Evolutionary conservation across 1,284 basidiomycete genomes (phyloP), one percentile per base, ranked within the genome.

Genomic region (Sporisorium reilianum): DNA sequence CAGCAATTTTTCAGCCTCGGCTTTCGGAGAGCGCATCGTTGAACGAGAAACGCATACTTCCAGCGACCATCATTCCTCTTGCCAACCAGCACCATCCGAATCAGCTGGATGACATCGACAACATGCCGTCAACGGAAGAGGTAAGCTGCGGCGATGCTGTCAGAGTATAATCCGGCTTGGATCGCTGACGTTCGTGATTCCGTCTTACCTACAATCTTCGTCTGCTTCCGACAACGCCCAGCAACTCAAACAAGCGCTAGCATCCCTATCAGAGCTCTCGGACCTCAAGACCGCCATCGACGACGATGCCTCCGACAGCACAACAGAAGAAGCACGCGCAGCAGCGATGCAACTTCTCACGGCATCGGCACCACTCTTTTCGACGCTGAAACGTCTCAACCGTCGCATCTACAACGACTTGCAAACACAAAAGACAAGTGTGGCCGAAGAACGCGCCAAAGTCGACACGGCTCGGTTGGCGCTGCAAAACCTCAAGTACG

Each of bases 401-500:
- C 64, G 70, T 2, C 45, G 18, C 18, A 64, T 67, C 49, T 60
- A 67, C 54, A 67, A 34, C 5, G 61, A 66, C 18, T 45, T 73
- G 2, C 50, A 64, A 20, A n/a, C 50, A 9, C 64, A 64, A 45
- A 73, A 73, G 46, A 51, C 48, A 2, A 44, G 34, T 6, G 64
- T 71, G 12, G 67, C 50, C 12, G 68, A 75, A 42, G 68, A 62
- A 22, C 44, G 73, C 0, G 34, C 57, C 40, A 66, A 68, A 36
- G 73, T 75, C 38, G 73, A 75, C 36, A 44, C 48, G 0, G 73
- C 68, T 3, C 61, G 67, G 5, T 49, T 75, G 2, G 61, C 61
- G 8, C 50, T 75, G 0, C 67, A 75, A n/a, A 75, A 75, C 20
- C 61, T 68, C 41, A 66, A 71, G 22, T 75, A 75, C 41, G 73